These are phyloP conservation scores for Trypanosoma lewisi DNA, from an alignment of 208 protist genomes.

Conservation along the genomic window DNA sequence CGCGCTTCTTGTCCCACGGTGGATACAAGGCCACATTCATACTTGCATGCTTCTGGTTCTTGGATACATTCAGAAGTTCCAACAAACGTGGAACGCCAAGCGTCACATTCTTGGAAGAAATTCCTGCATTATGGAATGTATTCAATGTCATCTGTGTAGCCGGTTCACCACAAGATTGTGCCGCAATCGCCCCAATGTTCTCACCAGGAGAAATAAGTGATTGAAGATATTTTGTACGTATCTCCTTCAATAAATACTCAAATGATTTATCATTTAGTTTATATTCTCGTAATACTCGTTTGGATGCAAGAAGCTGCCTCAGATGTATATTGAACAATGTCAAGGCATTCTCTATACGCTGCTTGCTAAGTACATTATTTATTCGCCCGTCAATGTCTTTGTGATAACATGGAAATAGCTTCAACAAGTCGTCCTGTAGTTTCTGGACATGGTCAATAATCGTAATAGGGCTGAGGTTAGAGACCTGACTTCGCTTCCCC, in stretches of 20 bases:
- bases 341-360: slow-evolving; percentile 95
- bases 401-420: slow-evolving; percentile 83
- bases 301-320: slow-evolving; percentile 91
- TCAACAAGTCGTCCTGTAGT: slow-evolving; percentile 74
- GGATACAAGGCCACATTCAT: slow-evolving; percentile 92
- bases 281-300: slow-evolving; percentile 93
- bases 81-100: slow-evolving; percentile 99
- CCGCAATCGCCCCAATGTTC: slow-evolving; percentile 98
- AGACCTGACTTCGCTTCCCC: slow-evolving; percentile 78
- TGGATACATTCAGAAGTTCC: slow-evolving; percentile 99
- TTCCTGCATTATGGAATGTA: slow-evolving; percentile 99
- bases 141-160: slow-evolving; percentile 99
- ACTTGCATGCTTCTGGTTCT: slow-evolving; percentile 95
- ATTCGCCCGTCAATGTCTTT: slow-evolving; percentile 56
- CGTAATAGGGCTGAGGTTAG: slow-evolving; percentile 91
- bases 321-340: slow-evolving; percentile 95
- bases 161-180: slow-evolving; percentile 99
- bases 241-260: slow-evolving; percentile 96
- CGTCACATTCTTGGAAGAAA: slow-evolving; percentile 99
- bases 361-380: slow-evolving; percentile 76
- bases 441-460: slow-evolving; percentile 77
- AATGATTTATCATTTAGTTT: slow-evolving; percentile 95
- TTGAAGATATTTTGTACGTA: slow-evolving; percentile 93
- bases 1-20: slow-evolving; percentile 48
- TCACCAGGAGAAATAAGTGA: slow-evolving; percentile 96